These are phyloP conservation scores for Ophiocordyceps sinensis DNA, from an alignment of 2,329 filamentous ascomycete genomes.

Conservation along the genomic window DNA sequence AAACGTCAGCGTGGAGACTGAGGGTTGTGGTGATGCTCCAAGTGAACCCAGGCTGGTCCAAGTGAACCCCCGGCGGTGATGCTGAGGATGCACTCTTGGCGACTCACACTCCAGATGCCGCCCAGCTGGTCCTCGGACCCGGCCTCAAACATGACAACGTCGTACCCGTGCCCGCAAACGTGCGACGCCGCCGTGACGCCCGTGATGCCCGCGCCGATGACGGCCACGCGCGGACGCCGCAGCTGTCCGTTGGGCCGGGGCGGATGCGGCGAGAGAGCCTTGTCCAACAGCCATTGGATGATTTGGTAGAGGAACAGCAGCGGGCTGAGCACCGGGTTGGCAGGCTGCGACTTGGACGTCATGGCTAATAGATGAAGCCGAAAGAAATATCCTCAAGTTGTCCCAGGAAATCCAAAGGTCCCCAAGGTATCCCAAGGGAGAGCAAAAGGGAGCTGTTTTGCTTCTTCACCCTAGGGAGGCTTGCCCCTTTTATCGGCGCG, in stretches of 20 bases:
- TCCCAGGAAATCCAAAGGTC: no score
- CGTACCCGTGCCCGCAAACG: constrained; percentile 74
- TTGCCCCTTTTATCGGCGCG: background rate
- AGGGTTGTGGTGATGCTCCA: no score
- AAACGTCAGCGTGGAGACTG: no score
- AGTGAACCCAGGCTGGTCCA: no score
- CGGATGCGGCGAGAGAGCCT: constrained; percentile 54
- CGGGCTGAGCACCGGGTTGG: constrained; percentile 33
- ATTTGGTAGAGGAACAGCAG: constrained; percentile 50
- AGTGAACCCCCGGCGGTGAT: no score
- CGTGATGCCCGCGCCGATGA: constrained; percentile 59
- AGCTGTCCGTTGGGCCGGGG: constrained; percentile 43
- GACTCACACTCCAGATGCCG: constrained; percentile 69
- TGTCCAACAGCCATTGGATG: constrained; percentile 48
- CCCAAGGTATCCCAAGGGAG: no score
- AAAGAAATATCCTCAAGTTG: no score
- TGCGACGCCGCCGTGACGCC: constrained; percentile 69
- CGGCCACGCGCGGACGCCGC: constrained; percentile 49
- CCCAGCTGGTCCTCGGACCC: constrained; percentile 52
- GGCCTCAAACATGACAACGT: constrained; percentile 66
- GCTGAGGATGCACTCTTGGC: no score
- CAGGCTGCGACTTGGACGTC: constrained; percentile 15
- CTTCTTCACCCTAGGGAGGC: background rate
- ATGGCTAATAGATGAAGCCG: no score
- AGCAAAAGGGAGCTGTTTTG: no score